Percentiles rank a stretch among this genome's conserved stretches.
Conservation (phyloP, 164 flowering plant species). For the Taxillus chinensis region DNA sequence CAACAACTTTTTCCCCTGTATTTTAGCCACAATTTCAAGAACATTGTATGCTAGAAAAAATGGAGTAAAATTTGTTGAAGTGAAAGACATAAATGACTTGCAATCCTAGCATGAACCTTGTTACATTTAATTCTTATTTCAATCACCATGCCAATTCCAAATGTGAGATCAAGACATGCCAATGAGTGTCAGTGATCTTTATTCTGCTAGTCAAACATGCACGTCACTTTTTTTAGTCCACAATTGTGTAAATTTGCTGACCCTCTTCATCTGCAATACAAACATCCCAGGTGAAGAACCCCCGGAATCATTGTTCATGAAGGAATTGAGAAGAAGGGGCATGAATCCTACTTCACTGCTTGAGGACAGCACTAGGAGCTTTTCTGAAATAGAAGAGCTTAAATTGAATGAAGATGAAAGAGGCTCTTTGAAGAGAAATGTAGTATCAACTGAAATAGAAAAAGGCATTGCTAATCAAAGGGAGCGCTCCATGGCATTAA, state of each 20-base stretch:
- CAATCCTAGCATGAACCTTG: no score
- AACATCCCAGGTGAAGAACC: conserved; percentile 75
- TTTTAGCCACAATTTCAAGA: no score
- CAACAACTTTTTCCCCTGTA: no score
- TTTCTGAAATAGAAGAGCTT: conserved; percentile 30
- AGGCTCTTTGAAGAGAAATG: conserved; percentile 38
- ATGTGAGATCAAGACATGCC: background rate
- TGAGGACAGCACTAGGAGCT: conserved; percentile 49
- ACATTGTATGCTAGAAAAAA: no score
- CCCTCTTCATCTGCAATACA: background rate
- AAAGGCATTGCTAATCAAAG: conserved; percentile 54
- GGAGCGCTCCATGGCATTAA: conserved; percentile 72
- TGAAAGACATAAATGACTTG: no score
- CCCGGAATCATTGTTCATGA: conserved; percentile 92
- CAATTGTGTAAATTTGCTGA: conserved; percentile 1
- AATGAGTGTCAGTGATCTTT: background rate
- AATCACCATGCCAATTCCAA: background rate
- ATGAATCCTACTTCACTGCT: conserved; percentile 81
- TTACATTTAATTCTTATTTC: no score
- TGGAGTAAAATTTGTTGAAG: no score
- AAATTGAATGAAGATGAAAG: conserved; percentile 36
- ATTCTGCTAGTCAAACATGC: background rate
- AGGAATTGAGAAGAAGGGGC: conserved; percentile 79
- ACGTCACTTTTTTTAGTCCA: background rate
- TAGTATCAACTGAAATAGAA: conserved; percentile 46